Base-by-base conservation (phyloP, 75 land plant species). In the Pseudotsuga menziesii region DNA sequence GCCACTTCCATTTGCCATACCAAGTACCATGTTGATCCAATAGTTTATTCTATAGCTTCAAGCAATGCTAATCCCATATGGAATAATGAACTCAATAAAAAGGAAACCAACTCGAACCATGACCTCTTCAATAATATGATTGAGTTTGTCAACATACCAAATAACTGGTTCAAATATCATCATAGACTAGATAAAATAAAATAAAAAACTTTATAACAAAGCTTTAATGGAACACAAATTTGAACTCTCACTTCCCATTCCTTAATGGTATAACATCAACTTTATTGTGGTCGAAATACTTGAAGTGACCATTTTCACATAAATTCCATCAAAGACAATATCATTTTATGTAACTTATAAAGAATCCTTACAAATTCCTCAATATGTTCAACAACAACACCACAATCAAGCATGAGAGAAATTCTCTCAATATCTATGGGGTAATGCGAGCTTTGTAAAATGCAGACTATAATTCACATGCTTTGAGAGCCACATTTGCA, bases 401-500 rank as follows among this genome's bases (percentile, higher is more conserved):
- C 32, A 29, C 0, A 29, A 29, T 29, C 32, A 29, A 29, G 32
- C 32, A 29, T 29, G 32, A 29, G 32, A 29, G 32, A 29, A 29
- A 29, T 29, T 29, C 32, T 1, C 87, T 80, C 59, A 97, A 79
- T 78, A 82, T 73, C 57, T 90, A 90, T 54, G 89, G 86, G 58
- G 90, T 84, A 60, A 89, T 77, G 64, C 84, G 89, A 63, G 89
- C 97, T 73, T 97, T 98, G 83, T 90, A 97, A 80, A 86, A 94
- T 41, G 98, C 88, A 77, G 93, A 85, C 97, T 97, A 97, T 80
- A 97, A 97, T 88, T 97, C 99, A 85, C 99, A 97, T 22, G 99
- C 88, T 77, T 94, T 97, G 32, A 97, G 88, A 25, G 95, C 89
- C 56, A 97, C 97, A 74, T 97, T 95, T 71, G 84, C 85, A 85